A percentile compares a stretch with the other conserved stretches of the same genome.
Conservation (phyloP, 2,329 filamentous ascomycete genomes). For the Aspergillus nomiae region DNA sequence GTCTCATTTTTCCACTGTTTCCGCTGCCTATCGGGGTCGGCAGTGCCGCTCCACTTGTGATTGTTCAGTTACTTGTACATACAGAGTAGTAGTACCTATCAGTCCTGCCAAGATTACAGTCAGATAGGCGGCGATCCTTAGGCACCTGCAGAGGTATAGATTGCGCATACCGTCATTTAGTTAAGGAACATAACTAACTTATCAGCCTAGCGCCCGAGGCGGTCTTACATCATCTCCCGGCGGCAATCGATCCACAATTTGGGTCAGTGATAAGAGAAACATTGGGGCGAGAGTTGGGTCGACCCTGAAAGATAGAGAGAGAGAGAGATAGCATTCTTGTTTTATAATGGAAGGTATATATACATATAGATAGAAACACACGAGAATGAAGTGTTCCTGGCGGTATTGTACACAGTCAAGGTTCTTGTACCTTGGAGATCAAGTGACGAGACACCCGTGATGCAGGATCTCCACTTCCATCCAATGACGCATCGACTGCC, state of each 20-base stretch:
- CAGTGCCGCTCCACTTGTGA: neutral
- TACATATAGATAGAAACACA: neutral
- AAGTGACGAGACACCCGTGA: conserved; percentile 20
- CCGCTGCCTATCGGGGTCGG: neutral
- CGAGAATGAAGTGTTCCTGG: neutral
- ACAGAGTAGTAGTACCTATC: neutral
- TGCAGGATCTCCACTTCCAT: conserved; percentile 14
- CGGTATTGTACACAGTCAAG: neutral
- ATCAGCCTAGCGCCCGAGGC: neutral
- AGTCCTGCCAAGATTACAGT: neutral
- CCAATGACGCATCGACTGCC: conserved; percentile 25
- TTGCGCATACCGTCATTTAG: neutral
- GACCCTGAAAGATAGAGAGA: no score
- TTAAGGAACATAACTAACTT: neutral
- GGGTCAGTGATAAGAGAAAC: no score
- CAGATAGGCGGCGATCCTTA: neutral
- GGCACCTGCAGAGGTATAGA: neutral
- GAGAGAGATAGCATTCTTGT: no score
- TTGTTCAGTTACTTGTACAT: no score
- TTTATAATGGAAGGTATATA: no score
- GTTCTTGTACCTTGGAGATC: conserved; percentile 3
- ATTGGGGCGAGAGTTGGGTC: no score
- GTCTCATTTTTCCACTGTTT: neutral
- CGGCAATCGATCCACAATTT: neutral
- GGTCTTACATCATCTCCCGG: conserved; percentile 16